Conservation (phyloP, 306 rosid species). For the Fragaria vesca region DNA sequence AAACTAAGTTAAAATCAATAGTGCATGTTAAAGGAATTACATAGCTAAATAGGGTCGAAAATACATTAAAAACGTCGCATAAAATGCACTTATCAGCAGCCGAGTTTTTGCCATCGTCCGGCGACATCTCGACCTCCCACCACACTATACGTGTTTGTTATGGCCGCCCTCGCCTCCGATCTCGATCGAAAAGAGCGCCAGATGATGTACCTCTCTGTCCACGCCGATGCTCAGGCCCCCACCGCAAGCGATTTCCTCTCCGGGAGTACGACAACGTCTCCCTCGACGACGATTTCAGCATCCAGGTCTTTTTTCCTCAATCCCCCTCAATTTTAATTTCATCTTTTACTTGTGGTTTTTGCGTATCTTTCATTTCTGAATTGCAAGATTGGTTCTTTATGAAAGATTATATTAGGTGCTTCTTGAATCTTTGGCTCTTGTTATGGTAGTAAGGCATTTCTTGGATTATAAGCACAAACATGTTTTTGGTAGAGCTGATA, state of each 20-base stretch:
- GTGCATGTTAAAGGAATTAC: too few species aligned
- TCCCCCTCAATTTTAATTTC: background rate
- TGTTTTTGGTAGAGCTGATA: constrained; percentile 2
- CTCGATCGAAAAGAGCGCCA: constrained; percentile 86
- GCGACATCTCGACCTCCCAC: too few species aligned
- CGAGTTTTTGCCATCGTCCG: too few species aligned
- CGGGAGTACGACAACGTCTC: constrained; percentile 90
- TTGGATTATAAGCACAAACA: background rate
- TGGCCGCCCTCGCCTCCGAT: constrained; percentile 95
- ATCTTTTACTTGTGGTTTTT: too few species aligned
- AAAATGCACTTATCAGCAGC: too few species aligned
- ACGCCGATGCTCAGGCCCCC: constrained; percentile 22
- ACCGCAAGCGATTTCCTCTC: constrained; percentile 61
- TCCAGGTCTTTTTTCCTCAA: constrained; percentile 56
- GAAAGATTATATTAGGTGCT: background rate
- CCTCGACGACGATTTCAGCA: constrained; percentile 92
- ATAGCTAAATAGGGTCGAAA: too few species aligned
- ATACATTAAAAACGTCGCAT: too few species aligned
- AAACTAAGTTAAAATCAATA: too few species aligned
- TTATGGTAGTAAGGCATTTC: background rate
- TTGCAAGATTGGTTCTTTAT: background rate
- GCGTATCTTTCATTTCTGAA: background rate
- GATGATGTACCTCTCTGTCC: constrained; percentile 45
- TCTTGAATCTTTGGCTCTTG: background rate
- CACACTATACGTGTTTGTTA: too few species aligned